Evolutionary conservation across 2,329 filamentous ascomycete genomes (phyloP).

Genomic region (Penicillium sp.): DNA sequence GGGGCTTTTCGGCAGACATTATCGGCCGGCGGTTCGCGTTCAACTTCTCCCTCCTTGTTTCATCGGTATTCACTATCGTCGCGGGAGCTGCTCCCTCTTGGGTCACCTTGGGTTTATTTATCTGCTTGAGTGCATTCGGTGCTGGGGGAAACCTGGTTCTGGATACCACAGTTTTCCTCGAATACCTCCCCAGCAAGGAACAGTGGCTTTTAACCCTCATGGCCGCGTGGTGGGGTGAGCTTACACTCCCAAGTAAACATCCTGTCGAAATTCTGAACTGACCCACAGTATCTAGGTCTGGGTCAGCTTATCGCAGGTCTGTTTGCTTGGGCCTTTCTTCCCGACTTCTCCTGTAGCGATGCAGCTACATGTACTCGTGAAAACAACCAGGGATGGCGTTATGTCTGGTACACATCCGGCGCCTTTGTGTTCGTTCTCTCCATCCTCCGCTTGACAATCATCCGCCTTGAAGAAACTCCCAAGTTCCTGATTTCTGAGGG

Average conservation of each 20-base stretch:
- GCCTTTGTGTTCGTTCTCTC: constrained; percentile 55
- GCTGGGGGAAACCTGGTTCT: constrained; percentile 63
- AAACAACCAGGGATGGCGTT: constrained; percentile 58
- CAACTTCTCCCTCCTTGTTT: constrained; percentile 64
- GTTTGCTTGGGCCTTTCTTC: constrained; percentile 54
- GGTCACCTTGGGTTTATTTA: constrained; percentile 62
- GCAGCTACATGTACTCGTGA: constrained; percentile 47
- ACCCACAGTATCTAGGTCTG: constrained; percentile 16
- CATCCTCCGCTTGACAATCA: constrained; percentile 53
- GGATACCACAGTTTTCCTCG: constrained; percentile 60
- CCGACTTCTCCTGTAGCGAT: constrained; percentile 48
- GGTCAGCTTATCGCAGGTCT: constrained; percentile 52
- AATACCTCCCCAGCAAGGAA: constrained; percentile 56
- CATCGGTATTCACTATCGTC: constrained; percentile 59
- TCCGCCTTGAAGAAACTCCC: constrained; percentile 55
- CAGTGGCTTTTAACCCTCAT: constrained; percentile 56
- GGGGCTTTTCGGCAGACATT: constrained; percentile 65
- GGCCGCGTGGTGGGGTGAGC: constrained; percentile 35
- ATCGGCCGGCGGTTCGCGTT: constrained; percentile 68
- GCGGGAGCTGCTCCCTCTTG: constrained; percentile 67
- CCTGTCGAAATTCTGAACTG: neutral
- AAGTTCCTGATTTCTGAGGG: constrained; percentile 57
- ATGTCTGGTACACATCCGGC: constrained; percentile 55
- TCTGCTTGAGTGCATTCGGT: constrained; percentile 62
- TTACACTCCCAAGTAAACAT: neutral